Base-by-base conservation (phyloP, 2,329 filamentous ascomycete species). In the Stylonectria norvegica region DNA sequence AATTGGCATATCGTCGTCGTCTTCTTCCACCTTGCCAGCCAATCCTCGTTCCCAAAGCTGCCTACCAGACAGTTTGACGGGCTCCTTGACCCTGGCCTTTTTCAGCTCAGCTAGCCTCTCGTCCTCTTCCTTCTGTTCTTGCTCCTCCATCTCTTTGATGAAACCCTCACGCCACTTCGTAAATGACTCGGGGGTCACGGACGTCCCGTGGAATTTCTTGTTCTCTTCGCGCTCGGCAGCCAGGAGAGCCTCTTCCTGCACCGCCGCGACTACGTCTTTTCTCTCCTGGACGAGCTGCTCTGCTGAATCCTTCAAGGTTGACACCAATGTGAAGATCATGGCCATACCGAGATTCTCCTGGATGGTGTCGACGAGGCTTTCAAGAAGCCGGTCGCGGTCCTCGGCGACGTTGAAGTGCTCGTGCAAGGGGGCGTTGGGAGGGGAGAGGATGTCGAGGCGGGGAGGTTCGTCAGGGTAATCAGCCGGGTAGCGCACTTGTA, bases 261-360 rank as follows among this genome's bases (percentile, higher is more conserved):
- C 73, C 57, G 79, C 76, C 6, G 75, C 76, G 2, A 73, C 77
- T 7, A 73, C 85, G 42, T 80, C 79, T 57, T 82, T 79, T 32
- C 93, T 82, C 48, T 89, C 81, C 12, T 75, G 67, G 52, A 97
- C 81, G 43, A 98, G 76, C 53, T 83, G 76, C 70, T 98, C 93
- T n/a, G 90, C 91, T 36, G 79, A 76, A 43, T 98, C 93, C 62
- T 96, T 97, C 45, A 98, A 70, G 0, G 85, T 81, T 11, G 86
- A 88, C 38, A 94, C 85, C 17, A 98, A 71, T 0, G 91, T 89
- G 67, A 97, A 98, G 2, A 98, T 72, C 93, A 98, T 98, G 40
- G 89, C 87, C 85, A 97, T 97, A 48, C 93, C 93, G 44, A 97
- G 69, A 54, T 90, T 97, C 65, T 98, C 93, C 62, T 93, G 83